Conservation (phyloP, 768 basidiomycete genomes). For the Cystofilobasidium capitatum region DNA sequence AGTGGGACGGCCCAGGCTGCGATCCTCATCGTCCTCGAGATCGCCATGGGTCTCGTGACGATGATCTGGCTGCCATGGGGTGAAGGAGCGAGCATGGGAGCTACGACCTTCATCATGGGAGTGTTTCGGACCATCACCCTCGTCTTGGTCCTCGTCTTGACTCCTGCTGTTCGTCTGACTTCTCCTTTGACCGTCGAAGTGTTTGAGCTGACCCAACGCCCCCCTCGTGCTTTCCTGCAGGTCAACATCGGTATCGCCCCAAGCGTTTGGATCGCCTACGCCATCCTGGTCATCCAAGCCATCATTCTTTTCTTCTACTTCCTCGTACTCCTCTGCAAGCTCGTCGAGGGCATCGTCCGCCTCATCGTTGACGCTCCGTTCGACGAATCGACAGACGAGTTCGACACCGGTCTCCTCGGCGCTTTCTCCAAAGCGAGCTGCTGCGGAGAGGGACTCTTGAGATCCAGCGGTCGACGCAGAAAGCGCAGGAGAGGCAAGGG, state of each 20-base stretch:
- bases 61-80: slow-evolving; percentile 96
- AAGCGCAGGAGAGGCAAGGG: slow-evolving; percentile 36
- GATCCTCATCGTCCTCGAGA: slow-evolving; percentile 78
- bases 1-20: slow-evolving; percentile 88
- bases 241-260: slow-evolving; percentile 72
- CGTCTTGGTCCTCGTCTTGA: slow-evolving; percentile 80
- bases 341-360: slow-evolving; percentile 72
- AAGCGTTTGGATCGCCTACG: slow-evolving; percentile 87
- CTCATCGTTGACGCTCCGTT: slow-evolving; percentile 69
- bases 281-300: slow-evolving; percentile 67
- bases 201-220: slow-evolving; percentile 16
- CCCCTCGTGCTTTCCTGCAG: slow-evolving; percentile 43
- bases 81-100: slow-evolving; percentile 90
- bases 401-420: slow-evolving; percentile 80
- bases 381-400: slow-evolving; percentile 65
- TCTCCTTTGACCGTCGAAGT: slow-evolving; percentile 23
- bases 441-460: slow-evolving; percentile 38
- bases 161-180: slow-evolving; percentile 43
- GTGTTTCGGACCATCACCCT: slow-evolving; percentile 81
- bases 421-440: slow-evolving; percentile 48
- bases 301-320: slow-evolving; percentile 75
- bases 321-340: slow-evolving; percentile 72
- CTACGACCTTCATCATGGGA: slow-evolving; percentile 86
- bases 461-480: slow-evolving; percentile 56
- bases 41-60: slow-evolving; percentile 57